Conservation (phyloP, 1,284 basidiomycete genomes). For the Apiotrichum akiyoshidainum region DNA sequence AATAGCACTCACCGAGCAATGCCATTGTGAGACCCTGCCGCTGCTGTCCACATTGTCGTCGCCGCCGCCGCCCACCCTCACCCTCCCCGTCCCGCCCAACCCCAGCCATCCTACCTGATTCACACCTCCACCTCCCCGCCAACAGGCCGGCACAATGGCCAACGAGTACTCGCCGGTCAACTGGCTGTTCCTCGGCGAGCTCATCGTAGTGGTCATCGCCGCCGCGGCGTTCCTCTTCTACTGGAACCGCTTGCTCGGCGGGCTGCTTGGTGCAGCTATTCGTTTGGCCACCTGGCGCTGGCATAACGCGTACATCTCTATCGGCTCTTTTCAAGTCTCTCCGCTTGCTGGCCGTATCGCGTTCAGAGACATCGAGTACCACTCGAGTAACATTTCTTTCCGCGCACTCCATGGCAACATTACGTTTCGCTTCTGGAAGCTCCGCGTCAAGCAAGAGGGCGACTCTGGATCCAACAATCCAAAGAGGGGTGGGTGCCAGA, state of each 20-base stretch:
- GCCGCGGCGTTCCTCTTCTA: slow-evolving; percentile 75
- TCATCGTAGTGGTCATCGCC: slow-evolving; percentile 66
- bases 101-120: background rate
- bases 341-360: slow-evolving; percentile 79
- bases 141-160: background rate
- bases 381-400: slow-evolving; percentile 84
- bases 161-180: slow-evolving; percentile 27
- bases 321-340: slow-evolving; percentile 80
- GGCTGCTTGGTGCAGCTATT: slow-evolving; percentile 54
- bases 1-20: too few relatives aligned
- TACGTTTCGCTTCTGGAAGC: slow-evolving; percentile 89
- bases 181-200: slow-evolving; percentile 63
- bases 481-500: slow-evolving; percentile 31
- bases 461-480: slow-evolving; percentile 29
- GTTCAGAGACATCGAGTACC: slow-evolving; percentile 78
- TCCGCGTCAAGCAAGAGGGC: slow-evolving; percentile 60
- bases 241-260: slow-evolving; percentile 77
- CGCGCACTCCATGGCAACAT: slow-evolving; percentile 76
- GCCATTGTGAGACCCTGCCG: too few relatives aligned
- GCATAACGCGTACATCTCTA: slow-evolving; percentile 44
- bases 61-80: background rate
- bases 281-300: slow-evolving; percentile 47
- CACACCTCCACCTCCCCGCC: background rate
- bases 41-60: too few relatives aligned
- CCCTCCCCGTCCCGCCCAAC: background rate